Evolutionary conservation across 2,329 filamentous ascomycete genomes (phyloP), one percentile per base, ranked within the genome.

Genomic region (Alternaria ethzedia): DNA sequence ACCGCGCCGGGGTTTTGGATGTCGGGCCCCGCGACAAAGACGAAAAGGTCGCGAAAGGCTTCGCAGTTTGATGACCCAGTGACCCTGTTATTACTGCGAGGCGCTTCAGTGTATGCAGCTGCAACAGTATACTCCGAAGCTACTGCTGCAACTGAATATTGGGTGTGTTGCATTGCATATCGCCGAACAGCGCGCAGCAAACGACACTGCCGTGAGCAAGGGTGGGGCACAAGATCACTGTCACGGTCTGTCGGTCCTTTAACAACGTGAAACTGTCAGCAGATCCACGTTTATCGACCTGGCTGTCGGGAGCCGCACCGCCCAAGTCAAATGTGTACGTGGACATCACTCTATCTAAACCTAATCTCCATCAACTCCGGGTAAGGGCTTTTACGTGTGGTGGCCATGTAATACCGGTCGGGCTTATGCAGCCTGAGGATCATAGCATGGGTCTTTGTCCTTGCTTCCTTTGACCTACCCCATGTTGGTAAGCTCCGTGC

Each of bases 111-210:
- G 45, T 47, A 70, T 70, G 66, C 67, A 65, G 54, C 47, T 57
- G 57, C 54, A 49, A 65, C 51, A 57, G 63, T 59, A 60, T 66
- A 36, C 55, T 67, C 69, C 68, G 70, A 67, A 65, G 68, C 69
- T 71, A 72, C 68, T 67, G 65, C 64, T 69, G 61, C 66, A 50
- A 65, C 54, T 62, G 51, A 63, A 59, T 61, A 69, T 69, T 70
- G 66, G 57, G 57, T 67, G 58, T 63, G 59, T 45, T 25, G 59
- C 65, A 66, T 65, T 59, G 32, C 50, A 52, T 60, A 61, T 43
- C 51, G 50, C 62, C 57, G 55, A 58, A 57, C 36, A 49, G 25
- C 54, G 50, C 55, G 55, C 30, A 54, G 47, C 49, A 62, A 23
- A 58, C 30, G 50, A 50, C 36, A 41, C 41, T 25, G 26, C 54